Evolutionary conservation across 768 basidiomycete genomes (phyloP).

Genomic region (Daedaleopsis nitida): DNA sequence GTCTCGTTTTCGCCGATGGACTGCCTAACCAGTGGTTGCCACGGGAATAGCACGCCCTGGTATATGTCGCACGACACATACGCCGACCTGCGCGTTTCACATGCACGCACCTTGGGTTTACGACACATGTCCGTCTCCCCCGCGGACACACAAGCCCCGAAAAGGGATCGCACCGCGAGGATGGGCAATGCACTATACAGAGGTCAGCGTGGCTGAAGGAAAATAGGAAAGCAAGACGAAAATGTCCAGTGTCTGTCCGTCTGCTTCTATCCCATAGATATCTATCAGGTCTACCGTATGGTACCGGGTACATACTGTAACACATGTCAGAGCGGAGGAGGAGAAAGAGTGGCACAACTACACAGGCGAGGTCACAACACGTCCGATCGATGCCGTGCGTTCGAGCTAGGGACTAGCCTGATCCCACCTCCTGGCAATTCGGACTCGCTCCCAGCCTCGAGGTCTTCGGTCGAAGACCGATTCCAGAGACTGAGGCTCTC

Average conservation of each 20-base stretch:
- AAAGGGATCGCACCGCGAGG: background rate
- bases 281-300: background rate
- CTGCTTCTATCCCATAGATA: background rate
- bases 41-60: background rate
- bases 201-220: background rate
- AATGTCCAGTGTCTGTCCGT: background rate
- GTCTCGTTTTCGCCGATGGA: background rate
- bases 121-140: background rate
- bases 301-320: background rate
- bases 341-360: slow-evolving; percentile 5
- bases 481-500: slow-evolving; percentile 32
- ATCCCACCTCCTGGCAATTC: slow-evolving; percentile 22
- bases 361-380: slow-evolving; percentile 7
- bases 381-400: slow-evolving; percentile 10
- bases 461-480: slow-evolving; percentile 20
- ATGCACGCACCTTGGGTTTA: background rate
- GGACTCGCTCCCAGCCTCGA: slow-evolving; percentile 12
- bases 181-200: background rate
- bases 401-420: slow-evolving; percentile 26
- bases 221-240: background rate
- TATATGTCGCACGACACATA: background rate
- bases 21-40: background rate
- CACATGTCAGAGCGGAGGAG: background rate
- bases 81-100: background rate
- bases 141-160: background rate